phyloP scores from a whole-genome alignment of 2,329 filamentous ascomycete species.

The Colletotrichum limetticola region DNA sequence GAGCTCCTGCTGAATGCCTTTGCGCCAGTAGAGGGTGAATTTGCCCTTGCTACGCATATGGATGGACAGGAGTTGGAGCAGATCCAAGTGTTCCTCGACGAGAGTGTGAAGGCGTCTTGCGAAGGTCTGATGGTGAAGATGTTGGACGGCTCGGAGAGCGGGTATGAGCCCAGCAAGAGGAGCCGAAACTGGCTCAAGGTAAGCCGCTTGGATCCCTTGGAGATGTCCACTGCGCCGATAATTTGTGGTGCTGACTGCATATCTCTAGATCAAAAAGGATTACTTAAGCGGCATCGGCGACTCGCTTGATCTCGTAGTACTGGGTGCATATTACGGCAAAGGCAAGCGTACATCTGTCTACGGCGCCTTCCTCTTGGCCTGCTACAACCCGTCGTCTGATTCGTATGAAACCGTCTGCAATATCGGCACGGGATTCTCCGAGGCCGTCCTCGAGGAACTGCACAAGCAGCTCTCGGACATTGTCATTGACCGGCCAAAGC shows the following conservation, averaged over 20 bases:
- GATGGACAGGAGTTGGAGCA: conserved; percentile 91
- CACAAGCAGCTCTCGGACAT: conserved; percentile 79
- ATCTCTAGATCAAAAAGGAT: conserved; percentile 88
- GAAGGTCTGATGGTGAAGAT: conserved; percentile 99
- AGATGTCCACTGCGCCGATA: background rate
- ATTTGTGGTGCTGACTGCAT: conserved; percentile 15
- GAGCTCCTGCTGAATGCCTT: conserved; percentile 81
- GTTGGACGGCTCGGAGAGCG: conserved; percentile 91
- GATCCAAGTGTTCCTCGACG: conserved; percentile 91
- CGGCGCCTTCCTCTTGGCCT: conserved; percentile 93
- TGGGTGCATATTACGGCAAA: conserved; percentile 93
- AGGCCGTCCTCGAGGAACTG: conserved; percentile 90
- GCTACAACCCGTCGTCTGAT: conserved; percentile 84
- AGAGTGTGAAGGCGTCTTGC: conserved; percentile 94
- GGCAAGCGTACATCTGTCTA: conserved; percentile 97
- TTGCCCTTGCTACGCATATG: conserved; percentile 87
- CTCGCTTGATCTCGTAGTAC: conserved; percentile 93
- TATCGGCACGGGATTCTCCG: conserved; percentile 96
- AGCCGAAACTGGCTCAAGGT: conserved; percentile 99
- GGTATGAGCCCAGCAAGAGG: conserved; percentile 95
- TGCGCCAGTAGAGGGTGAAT: conserved; percentile 84
- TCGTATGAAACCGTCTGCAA: conserved; percentile 97
- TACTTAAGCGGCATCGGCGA: conserved; percentile 95
- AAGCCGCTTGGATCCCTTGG: conserved; percentile 39
- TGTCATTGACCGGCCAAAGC: conserved; percentile 90